A percentile compares a stretch with the other conserved stretches of the same genome.
Conservation (phyloP, 2,329 filamentous ascomycete species). For the Falciphora oryzae region DNA sequence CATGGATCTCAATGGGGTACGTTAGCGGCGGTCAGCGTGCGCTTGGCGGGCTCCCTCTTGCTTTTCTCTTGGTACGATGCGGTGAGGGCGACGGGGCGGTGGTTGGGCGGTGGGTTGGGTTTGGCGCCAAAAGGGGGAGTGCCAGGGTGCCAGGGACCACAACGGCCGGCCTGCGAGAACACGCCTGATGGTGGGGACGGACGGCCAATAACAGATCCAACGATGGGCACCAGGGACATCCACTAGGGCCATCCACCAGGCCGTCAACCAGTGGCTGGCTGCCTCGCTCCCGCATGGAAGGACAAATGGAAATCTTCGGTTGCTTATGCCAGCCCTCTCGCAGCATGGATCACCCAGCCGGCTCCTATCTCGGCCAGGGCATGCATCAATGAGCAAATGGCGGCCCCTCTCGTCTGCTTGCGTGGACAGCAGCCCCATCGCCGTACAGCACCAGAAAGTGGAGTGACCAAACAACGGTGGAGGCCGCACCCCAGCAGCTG, state of each 20-base stretch:
- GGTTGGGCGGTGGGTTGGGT: neutral
- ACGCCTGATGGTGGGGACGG: neutral
- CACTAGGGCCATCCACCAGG: too few species aligned
- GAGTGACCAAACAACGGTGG: neutral
- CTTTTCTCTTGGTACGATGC: neutral
- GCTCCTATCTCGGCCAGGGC: too few species aligned
- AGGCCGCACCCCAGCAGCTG: neutral
- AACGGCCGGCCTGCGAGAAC: neutral
- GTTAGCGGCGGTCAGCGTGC: neutral
- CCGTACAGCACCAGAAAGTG: neutral
- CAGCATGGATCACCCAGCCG: too few species aligned
- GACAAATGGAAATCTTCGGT: neutral
- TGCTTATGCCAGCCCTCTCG: neutral
- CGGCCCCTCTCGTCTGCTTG: too few species aligned
- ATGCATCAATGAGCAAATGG: too few species aligned
- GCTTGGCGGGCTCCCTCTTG: neutral
- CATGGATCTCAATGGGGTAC: neutral
- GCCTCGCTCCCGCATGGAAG: neutral
- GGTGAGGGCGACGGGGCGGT: neutral
- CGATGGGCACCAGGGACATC: too few species aligned
- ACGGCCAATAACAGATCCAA: too few species aligned
- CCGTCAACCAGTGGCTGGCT: too few species aligned
- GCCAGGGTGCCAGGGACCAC: too few species aligned
- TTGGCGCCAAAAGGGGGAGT: neutral
- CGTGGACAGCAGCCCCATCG: too few species aligned